Evolutionary conservation across 2,329 filamentous ascomycete genomes (phyloP).

Genomic region (Sclerotinia sclerotiorum): DNA sequence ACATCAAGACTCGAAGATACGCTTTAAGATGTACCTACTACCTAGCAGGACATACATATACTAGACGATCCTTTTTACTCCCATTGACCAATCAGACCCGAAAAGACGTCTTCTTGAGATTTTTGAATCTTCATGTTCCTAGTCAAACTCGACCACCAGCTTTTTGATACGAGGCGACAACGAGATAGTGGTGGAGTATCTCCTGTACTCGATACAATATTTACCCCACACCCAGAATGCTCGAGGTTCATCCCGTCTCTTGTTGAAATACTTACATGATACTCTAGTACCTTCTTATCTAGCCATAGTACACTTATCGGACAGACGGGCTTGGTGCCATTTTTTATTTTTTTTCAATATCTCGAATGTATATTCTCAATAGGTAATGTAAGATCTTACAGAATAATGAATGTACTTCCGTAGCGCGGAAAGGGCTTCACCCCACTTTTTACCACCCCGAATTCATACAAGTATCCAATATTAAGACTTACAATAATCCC

Average conservation of each 20-base stretch:
- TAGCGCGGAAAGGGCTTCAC: not conserved
- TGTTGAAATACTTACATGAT: slow-evolving; percentile 4
- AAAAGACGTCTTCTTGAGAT: not conserved
- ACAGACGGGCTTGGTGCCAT: not conserved
- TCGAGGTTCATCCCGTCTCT: slow-evolving; percentile 14
- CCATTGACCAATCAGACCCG: slow-evolving; percentile 2
- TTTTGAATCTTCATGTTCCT: not conserved
- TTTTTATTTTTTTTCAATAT: not conserved
- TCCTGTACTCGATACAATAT: not conserved
- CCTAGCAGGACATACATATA: not conserved
- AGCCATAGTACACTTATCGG: slow-evolving; percentile 1
- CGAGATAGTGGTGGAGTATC: not conserved
- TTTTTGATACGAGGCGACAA: slow-evolving; percentile 16
- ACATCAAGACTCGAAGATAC: not conserved
- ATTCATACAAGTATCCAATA: slow-evolving; percentile 12
- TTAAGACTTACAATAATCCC: not conserved
- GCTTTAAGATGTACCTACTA: not conserved
- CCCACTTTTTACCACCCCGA: slow-evolving; percentile 5
- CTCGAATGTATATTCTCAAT: too few species aligned
- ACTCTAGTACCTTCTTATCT: slow-evolving; percentile 9
- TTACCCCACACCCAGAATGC: slow-evolving; percentile 5
- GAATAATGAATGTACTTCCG: too few species aligned
- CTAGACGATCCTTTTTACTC: not conserved
- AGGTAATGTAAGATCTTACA: too few species aligned
- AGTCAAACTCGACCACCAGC: not conserved